These are phyloP conservation scores for Diaporthe vexans DNA, from an alignment of 2,329 filamentous ascomycete species.

Conservation along the genomic window DNA sequence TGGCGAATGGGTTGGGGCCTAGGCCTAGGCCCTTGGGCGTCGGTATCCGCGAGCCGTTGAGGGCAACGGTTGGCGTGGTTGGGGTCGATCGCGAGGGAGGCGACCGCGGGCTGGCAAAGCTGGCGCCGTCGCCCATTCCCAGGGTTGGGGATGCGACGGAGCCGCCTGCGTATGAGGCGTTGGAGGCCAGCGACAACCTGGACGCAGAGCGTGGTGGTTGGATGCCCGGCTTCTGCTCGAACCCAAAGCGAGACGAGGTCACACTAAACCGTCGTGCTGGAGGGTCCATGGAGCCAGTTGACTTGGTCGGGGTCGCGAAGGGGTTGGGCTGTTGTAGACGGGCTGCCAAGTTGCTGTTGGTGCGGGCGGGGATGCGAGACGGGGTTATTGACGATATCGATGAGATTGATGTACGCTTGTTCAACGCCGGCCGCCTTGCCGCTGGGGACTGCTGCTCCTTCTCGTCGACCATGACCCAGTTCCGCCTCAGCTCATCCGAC, in stretches of 20 bases:
- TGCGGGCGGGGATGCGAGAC: slow-evolving; percentile 35
- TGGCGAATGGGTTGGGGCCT: slow-evolving; percentile 41
- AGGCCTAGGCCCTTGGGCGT: slow-evolving; percentile 36
- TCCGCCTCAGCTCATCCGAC: slow-evolving; percentile 71
- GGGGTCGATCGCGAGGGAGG: slow-evolving; percentile 42
- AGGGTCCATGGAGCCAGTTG: slow-evolving; percentile 4
- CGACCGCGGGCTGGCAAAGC: slow-evolving; percentile 65
- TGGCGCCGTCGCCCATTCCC: slow-evolving; percentile 61
- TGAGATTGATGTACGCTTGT: not conserved
- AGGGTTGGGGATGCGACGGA: slow-evolving; percentile 61
- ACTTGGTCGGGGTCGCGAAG: slow-evolving; percentile 27
- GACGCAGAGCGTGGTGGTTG: slow-evolving; percentile 54
- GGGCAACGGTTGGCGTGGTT: slow-evolving; percentile 38
- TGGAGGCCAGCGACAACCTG: slow-evolving; percentile 55
- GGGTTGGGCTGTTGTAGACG: slow-evolving; percentile 35
- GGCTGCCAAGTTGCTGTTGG: slow-evolving; percentile 8
- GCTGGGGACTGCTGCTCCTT: slow-evolving; percentile 43
- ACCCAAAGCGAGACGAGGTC: slow-evolving; percentile 33
- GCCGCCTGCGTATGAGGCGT: slow-evolving; percentile 35
- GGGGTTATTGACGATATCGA: slow-evolving; percentile 19
- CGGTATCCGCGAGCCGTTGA: slow-evolving; percentile 40
- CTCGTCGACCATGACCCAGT: slow-evolving; percentile 78
- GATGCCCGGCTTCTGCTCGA: slow-evolving; percentile 47
- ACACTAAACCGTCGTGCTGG: slow-evolving; percentile 33
- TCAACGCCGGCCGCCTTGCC: slow-evolving; percentile 34